Evolutionary conservation across 23 red algal species (phyloP), one percentile per base, ranked within the genome.

Genomic region (Cyanidioschyzon merolae): DNA sequence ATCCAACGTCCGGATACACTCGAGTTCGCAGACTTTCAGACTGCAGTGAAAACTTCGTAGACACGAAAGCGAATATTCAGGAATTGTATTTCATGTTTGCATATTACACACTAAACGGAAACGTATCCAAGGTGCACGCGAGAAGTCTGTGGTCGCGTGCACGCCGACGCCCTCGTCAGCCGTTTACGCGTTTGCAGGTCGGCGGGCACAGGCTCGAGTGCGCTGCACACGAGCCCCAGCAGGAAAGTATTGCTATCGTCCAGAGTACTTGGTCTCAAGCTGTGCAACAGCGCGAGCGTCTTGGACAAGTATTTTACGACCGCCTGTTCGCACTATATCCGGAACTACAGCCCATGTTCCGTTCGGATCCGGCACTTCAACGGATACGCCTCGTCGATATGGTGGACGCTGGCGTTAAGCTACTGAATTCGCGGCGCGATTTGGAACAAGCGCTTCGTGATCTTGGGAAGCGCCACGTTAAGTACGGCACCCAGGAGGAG

Each of bases 401-500:
- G 63, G 63, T 71, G 12, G 63, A 71, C 30, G n/a, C 21, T 32
- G 63, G 63, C 63, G 63, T 71, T 3, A 71, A 71, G 3, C 29
- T 71, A 27, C 63, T 71, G 16, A 35, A 71, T 35, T 35, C 21
- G 29, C 63, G n/a, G 2, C 7, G 3, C 12, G n/a, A 71, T 25
- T 32, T 71, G 12, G 63, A 71, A 35, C 12, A 25, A 27, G 32
- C 63, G 12, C 63, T 71, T 27, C 63, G 63, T 35, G 63, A 25
- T 35, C 63, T 71, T 12, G 63, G 63, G 2, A 71, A 71, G 63
- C 63, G 63, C 16, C 63, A 71, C 29, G 63, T 71, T 7, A 25
- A 35, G 7, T 71, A 71, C 32, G n/a, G 63, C 63, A 71, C 63
- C 12, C 63, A 71, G 63, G 63, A 32, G 63, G 63, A 71, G 30